phyloP scores from a whole-genome alignment of 202 grass and related monocot genomes.

The Brachypodium distachyon region DNA sequence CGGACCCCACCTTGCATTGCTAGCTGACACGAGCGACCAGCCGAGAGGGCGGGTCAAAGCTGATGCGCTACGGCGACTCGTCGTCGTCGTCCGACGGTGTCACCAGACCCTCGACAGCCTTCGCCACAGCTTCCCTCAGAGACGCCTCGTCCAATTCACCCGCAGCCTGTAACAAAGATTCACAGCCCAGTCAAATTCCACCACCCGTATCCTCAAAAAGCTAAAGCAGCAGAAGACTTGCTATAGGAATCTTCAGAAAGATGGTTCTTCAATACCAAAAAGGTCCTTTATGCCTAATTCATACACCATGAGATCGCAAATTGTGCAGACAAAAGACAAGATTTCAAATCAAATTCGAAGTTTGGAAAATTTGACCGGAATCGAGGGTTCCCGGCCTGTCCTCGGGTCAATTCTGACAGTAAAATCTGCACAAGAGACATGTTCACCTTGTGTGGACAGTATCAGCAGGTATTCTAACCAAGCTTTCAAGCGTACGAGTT shows the following conservation, averaged over 20 bases:
- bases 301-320: no score
- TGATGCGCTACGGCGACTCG: conserved; percentile 3
- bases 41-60: conserved; percentile 22
- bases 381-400: background rate
- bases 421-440: background rate
- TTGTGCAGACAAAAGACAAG: no score
- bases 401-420: background rate
- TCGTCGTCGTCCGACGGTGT: background rate
- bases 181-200: background rate
- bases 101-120: conserved; percentile 39
- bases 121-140: conserved; percentile 48
- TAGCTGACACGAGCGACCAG: background rate
- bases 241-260: background rate
- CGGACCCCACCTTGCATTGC: background rate
- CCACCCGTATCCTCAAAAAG: background rate
- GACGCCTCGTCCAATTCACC: conserved; percentile 31
- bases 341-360: background rate
- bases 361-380: background rate
- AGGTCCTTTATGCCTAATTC: no score
- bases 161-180: conserved; percentile 20
- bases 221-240: background rate
- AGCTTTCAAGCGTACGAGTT: background rate
- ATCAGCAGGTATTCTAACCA: background rate
- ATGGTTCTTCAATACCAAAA: no score
- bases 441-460: background rate